A percentile compares a stretch with the other conserved stretches of the same genome.
Conservation (phyloP, 164 flowering plant species). For the Saururus chinensis region DNA sequence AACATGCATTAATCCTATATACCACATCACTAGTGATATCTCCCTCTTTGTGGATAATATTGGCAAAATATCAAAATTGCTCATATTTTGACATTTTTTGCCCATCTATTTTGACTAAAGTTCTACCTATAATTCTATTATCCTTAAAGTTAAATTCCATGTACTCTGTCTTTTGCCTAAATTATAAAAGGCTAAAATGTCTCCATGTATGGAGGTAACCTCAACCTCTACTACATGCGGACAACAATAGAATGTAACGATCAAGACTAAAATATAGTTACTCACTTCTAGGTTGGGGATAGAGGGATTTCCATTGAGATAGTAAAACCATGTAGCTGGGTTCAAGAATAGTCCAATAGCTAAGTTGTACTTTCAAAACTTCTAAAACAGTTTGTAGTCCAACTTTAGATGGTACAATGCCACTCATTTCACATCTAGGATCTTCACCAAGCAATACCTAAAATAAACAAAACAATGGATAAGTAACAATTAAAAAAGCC, state of each 20-base stretch:
- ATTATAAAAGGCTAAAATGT: background rate
- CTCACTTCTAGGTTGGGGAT: slow-evolving; percentile 42
- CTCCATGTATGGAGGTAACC: background rate
- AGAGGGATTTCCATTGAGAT: slow-evolving; percentile 34
- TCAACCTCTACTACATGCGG: background rate
- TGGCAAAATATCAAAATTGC: too few relatives aligned
- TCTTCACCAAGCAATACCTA: slow-evolving; percentile 86
- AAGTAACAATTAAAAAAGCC: background rate
- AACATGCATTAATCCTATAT: too few relatives aligned
- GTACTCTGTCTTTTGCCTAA: too few relatives aligned
- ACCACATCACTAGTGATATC: too few relatives aligned
- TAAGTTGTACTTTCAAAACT: slow-evolving; percentile 65
- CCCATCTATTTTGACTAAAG: too few relatives aligned
- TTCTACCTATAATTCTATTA: too few relatives aligned
- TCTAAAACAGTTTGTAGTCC: slow-evolving; percentile 63
- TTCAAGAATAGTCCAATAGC: slow-evolving; percentile 63
- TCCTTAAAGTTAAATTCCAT: too few relatives aligned
- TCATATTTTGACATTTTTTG: too few relatives aligned
- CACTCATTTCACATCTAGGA: slow-evolving; percentile 26
- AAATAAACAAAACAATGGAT: slow-evolving; percentile 1
- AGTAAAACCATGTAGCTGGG: slow-evolving; percentile 31
- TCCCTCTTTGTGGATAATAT: too few relatives aligned
- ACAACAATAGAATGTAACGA: background rate
- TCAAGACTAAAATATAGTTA: background rate
- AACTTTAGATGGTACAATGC: slow-evolving; percentile 45